Evolutionary conservation across 768 basidiomycete species (phyloP).

Genomic region (Sutorius australiensis): DNA sequence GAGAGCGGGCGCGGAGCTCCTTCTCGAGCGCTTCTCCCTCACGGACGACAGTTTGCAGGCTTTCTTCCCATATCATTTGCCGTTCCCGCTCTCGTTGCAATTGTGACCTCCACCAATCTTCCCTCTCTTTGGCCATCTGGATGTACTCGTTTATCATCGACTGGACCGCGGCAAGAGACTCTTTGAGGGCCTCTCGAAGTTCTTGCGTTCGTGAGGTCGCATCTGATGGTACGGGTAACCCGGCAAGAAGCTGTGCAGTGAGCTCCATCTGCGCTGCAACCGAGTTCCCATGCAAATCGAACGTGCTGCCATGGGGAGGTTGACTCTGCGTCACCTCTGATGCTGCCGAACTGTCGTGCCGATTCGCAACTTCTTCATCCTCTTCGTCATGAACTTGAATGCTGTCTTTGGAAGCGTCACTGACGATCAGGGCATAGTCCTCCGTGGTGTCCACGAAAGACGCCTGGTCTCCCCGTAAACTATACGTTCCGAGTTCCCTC

Average conservation of each 20-base stretch:
- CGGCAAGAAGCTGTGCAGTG: constrained; percentile 58
- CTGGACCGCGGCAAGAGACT: constrained; percentile 55
- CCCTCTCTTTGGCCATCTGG: constrained; percentile 70
- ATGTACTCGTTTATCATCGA: constrained; percentile 63
- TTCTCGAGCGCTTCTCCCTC: constrained; percentile 83
- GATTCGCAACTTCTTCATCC: constrained; percentile 30
- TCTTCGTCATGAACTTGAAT: constrained; percentile 28
- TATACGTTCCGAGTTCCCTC: constrained; percentile 23
- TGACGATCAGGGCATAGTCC: neutral
- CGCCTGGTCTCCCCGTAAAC: constrained; percentile 22
- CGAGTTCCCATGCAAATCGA: constrained; percentile 68
- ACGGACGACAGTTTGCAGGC: constrained; percentile 75
- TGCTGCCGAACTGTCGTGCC: constrained; percentile 45
- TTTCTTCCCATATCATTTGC: constrained; percentile 84
- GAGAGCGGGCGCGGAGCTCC: constrained; percentile 62
- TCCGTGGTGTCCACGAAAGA: constrained; percentile 25
- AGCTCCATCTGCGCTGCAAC: constrained; percentile 76
- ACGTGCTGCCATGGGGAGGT: constrained; percentile 57
- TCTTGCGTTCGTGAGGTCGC: constrained; percentile 27
- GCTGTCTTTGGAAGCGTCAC: constrained; percentile 15
- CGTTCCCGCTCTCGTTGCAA: constrained; percentile 61
- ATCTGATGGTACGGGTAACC: constrained; percentile 35
- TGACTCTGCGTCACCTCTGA: constrained; percentile 36
- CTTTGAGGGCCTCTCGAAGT: constrained; percentile 52
- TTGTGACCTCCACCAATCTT: constrained; percentile 70